phyloP scores from a whole-genome alignment of 352 stramenopile species.

The Phytophthora brassicae region DNA sequence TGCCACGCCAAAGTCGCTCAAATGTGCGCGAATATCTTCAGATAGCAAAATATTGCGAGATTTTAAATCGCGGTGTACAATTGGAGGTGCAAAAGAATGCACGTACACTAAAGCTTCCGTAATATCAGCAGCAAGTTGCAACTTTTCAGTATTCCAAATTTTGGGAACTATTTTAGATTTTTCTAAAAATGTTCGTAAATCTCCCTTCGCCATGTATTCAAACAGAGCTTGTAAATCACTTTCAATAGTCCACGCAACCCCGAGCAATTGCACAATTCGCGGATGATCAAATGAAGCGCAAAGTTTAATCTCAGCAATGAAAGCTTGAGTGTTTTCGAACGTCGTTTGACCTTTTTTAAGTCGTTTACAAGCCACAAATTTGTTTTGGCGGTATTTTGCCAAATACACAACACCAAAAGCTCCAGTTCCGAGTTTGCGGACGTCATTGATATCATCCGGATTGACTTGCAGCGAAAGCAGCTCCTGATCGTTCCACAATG shows the following conservation, averaged over 20 bases:
- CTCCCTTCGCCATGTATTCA: conserved; percentile 65
- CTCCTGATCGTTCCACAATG: conserved; percentile 51
- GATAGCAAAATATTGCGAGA: conserved; percentile 57
- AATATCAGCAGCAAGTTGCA: conserved; percentile 58
- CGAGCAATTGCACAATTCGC: conserved; percentile 51
- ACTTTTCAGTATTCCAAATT: conserved; percentile 47
- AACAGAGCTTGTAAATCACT: conserved; percentile 59
- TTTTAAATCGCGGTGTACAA: conserved; percentile 66
- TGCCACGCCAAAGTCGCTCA: conserved; percentile 54
- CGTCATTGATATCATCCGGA: conserved; percentile 47
- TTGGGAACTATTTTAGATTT: conserved; percentile 7
- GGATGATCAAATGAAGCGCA: conserved; percentile 49
- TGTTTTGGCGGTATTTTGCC: conserved; percentile 40
- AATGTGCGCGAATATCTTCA: conserved; percentile 32
- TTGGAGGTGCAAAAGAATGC: conserved; percentile 59
- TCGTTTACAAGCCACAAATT: conserved; percentile 49
- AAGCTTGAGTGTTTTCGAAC: conserved; percentile 43
- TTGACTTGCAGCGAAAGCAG: conserved; percentile 55
- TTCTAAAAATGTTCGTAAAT: conserved; percentile 46
- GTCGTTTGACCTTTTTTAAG: conserved; percentile 44
- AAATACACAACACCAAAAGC: conserved; percentile 48
- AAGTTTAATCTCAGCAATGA: conserved; percentile 64
- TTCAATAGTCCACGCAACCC: conserved; percentile 59
- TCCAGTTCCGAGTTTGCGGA: conserved; percentile 38
- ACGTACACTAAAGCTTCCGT: conserved; percentile 69